These are phyloP conservation scores for Venturia effusa DNA, from an alignment of 2,329 filamentous ascomycete genomes.

Conservation along the genomic window DNA sequence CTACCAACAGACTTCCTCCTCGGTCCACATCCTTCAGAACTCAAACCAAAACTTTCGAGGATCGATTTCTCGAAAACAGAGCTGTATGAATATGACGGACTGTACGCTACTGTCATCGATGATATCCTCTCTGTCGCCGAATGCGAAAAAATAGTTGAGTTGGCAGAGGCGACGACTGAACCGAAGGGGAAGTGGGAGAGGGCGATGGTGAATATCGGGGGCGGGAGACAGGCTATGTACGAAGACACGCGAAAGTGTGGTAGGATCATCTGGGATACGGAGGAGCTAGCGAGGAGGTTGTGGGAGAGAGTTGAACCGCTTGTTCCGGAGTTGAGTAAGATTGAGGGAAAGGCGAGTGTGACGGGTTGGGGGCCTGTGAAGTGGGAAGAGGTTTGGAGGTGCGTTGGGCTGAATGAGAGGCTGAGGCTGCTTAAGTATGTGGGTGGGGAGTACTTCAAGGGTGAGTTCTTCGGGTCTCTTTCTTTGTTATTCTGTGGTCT, in stretches of 20 bases:
- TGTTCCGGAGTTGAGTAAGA: conserved; percentile 37
- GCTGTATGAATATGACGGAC: conserved; percentile 42
- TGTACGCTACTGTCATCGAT: conserved; percentile 53
- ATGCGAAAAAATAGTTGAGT: conserved; percentile 46
- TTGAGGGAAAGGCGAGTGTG: conserved; percentile 27
- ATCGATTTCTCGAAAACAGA: conserved; percentile 44
- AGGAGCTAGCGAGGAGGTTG: conserved; percentile 50
- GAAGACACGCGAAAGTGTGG: conserved; percentile 56
- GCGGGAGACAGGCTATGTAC: conserved; percentile 46
- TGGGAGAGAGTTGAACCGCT: conserved; percentile 45
- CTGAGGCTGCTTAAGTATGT: conserved; percentile 67
- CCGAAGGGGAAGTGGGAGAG: conserved; percentile 47
- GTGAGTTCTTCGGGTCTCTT: too few relatives aligned
- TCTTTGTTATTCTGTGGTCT: too few relatives aligned
- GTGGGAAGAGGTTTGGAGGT: conserved; percentile 24
- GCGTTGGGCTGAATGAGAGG: conserved; percentile 53
- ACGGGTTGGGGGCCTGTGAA: conserved; percentile 26
- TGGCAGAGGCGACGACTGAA: conserved; percentile 39
- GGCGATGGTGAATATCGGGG: conserved; percentile 57
- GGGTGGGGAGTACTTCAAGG: conserved; percentile 61
- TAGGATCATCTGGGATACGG: conserved; percentile 65
- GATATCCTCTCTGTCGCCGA: conserved; percentile 52
- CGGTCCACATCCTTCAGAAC: conserved; percentile 24
- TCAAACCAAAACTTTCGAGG: conserved; percentile 33
- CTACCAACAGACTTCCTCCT: conserved; percentile 39